phyloP scores from a whole-genome alignment of 164 flowering plant species.

The Sextonia rubra region DNA sequence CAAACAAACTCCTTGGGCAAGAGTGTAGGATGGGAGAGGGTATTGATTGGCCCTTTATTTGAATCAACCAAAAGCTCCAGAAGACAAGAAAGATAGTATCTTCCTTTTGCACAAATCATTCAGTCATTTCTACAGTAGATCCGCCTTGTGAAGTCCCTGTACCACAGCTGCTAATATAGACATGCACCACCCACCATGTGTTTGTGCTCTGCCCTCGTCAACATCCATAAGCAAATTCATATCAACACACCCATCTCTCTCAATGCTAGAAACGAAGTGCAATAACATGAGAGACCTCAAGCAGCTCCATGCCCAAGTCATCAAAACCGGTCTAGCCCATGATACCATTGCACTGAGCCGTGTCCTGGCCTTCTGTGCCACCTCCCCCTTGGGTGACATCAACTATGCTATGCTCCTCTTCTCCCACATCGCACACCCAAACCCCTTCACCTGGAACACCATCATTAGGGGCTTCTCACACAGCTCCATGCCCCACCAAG shows the following conservation, averaged over 20 bases:
- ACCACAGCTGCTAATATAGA: too few relatives aligned
- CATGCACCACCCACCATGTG: neutral
- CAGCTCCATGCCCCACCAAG: conserved; percentile 51
- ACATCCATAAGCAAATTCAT: conserved; percentile 43
- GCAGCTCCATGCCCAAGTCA: conserved; percentile 60
- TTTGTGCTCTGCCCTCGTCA: conserved; percentile 4
- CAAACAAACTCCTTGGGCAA: too few relatives aligned
- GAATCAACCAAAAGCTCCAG: too few relatives aligned
- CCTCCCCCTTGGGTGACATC: conserved; percentile 44
- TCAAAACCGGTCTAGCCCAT: conserved; percentile 41
- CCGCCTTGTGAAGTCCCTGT: too few relatives aligned
- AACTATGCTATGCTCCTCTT: conserved; percentile 61
- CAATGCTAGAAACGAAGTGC: conserved; percentile 49
- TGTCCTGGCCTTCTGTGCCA: conserved; percentile 51
- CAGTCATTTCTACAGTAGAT: too few relatives aligned
- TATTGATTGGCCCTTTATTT: too few relatives aligned
- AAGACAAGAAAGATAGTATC: too few relatives aligned
- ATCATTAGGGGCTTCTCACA: conserved; percentile 66
- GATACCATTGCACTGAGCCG: conserved; percentile 42
- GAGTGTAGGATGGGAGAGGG: too few relatives aligned
- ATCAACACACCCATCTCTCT: conserved; percentile 43
- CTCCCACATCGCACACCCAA: conserved; percentile 42
- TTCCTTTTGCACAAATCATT: too few relatives aligned
- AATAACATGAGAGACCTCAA: conserved; percentile 57
- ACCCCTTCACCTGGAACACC: conserved; percentile 65